Evolutionary conservation across 257 asterid species (phyloP).

Genomic region (Craterostigma plantagineum): DNA sequence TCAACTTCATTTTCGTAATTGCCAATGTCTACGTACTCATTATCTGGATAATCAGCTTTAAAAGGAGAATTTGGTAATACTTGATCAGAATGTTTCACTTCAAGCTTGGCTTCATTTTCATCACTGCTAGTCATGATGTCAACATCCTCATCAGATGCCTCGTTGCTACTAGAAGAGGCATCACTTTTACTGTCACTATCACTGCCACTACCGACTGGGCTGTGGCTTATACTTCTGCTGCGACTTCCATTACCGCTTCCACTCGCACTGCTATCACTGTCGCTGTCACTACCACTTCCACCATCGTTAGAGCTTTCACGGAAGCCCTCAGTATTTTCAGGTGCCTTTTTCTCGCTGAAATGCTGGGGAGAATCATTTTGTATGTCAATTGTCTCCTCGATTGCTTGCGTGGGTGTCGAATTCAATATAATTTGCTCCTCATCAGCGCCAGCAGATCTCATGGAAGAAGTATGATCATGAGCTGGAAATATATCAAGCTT

Average conservation of each 20-base stretch:
- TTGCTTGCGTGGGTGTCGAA: constrained; percentile 24
- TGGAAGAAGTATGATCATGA: constrained; percentile 23
- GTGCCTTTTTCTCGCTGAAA: constrained; percentile 25
- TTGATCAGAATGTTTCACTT: constrained; percentile 27
- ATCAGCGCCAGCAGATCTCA: constrained; percentile 20
- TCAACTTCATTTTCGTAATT: constrained; percentile 32
- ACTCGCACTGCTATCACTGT: constrained; percentile 47
- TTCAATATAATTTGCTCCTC: constrained; percentile 35
- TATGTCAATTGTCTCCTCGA: constrained; percentile 27
- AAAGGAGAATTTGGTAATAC: constrained; percentile 24
- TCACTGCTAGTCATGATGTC: constrained; percentile 71
- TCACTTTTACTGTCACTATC: constrained; percentile 73
- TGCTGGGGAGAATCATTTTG: constrained; percentile 29
- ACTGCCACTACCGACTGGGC: constrained; percentile 56
- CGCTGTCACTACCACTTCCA: constrained; percentile 54
- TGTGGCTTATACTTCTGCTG: constrained; percentile 56
- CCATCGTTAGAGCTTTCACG: constrained; percentile 59
- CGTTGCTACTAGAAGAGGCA: constrained; percentile 73
- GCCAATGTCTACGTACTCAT: constrained; percentile 32
- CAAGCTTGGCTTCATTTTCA: constrained; percentile 36
- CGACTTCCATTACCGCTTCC: constrained; percentile 52
- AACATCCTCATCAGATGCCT: constrained; percentile 84
- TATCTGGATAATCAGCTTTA: constrained; percentile 26
- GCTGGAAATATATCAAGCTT: constrained; percentile 30
- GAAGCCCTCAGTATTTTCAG: constrained; percentile 31